Base-by-base conservation (phyloP, 305 asterid genomes). In the Fraxinus ornus region DNA sequence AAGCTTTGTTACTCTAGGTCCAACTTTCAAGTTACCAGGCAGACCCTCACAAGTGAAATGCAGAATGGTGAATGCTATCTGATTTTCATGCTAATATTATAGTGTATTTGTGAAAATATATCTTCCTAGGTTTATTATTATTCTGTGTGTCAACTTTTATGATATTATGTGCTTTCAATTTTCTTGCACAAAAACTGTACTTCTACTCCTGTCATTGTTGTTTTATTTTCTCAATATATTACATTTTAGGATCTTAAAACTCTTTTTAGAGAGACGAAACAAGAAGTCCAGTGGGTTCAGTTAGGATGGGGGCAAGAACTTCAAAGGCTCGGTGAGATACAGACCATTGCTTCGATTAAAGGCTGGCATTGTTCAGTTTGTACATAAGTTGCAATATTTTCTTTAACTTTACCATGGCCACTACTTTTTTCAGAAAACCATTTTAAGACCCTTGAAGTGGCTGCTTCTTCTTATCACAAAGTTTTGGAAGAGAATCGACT, bases 401-500 rank as follows among this genome's bases (percentile, higher is more conserved):
- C 44, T 83, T 37, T 37, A 80, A 30, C 68, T 28, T 62, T 39
- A 64, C 78, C 80, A 83, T 32, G 74, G 70, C 17, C 13, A 13
- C 79, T 70, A 33, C 70, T 41, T 82, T 83, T 78, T 41, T 35
- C 88, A 95, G 98, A 90, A 81, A 86, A 88, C 85, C 93, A 93
- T 90, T 88, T 93, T 52, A 90, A 91, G 89, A 91, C 91, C 76
- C 92, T 95, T 77, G 94, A 92, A 85, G 90, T 81, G 66, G 90
- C 94, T 33, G 89, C 97, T 79, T 85, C 94, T 81, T 95, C 97
- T 28, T 94, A 94, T 81, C 97, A 95, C 78, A 87, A 92, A 82
- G 92, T 95, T 78, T 80, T 95, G 92, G 98, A 95, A 82, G 98
- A 95, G 87, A 95, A 95, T 79, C 97, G 98, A 7, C 26, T 83